Percentiles rank a stretch among this genome's conserved stretches.
These are phyloP conservation scores for Fusarium sp. DNA, from an alignment of 2,329 filamentous ascomycete species.

Conservation along the genomic window DNA sequence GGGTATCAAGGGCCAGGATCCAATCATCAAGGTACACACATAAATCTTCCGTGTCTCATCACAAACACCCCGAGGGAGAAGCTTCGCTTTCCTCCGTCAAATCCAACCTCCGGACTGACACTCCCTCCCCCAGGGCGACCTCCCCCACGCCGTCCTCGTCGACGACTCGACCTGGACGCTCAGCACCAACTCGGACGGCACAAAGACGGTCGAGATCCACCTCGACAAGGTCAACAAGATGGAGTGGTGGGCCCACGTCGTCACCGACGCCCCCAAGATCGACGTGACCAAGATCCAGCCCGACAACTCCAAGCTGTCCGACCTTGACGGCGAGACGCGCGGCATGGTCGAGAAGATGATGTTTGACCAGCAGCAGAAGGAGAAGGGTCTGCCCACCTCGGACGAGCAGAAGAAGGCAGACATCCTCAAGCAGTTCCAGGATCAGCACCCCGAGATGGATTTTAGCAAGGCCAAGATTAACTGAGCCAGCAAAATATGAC, in stretches of 20 bases:
- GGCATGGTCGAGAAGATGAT: slow-evolving; percentile 99
- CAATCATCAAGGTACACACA: slow-evolving; percentile 81
- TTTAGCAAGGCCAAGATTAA: slow-evolving; percentile 79
- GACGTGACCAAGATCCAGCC: slow-evolving; percentile 96
- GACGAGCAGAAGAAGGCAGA: slow-evolving; percentile 97
- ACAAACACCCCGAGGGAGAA: background rate
- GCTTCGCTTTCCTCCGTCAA: background rate
- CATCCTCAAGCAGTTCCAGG: slow-evolving; percentile 93
- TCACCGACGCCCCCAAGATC: slow-evolving; percentile 89
- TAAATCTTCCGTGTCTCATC: background rate
- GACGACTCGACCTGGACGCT: slow-evolving; percentile 98
- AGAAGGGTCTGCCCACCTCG: slow-evolving; percentile 87
- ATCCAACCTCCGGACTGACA: slow-evolving; percentile 19
- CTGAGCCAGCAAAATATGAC: slow-evolving; percentile 51
- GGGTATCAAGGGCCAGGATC: slow-evolving; percentile 89
- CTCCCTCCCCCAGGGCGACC: slow-evolving; percentile 75
- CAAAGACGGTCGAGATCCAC: slow-evolving; percentile 81
- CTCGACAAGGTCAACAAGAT: slow-evolving; percentile 97
- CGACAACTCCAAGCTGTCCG: slow-evolving; percentile 91
- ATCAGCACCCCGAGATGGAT: slow-evolving; percentile 81
- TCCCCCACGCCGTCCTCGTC: slow-evolving; percentile 83
- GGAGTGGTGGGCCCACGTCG: slow-evolving; percentile 98
- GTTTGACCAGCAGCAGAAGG: slow-evolving; percentile 98
- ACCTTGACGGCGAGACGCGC: slow-evolving; percentile 94
- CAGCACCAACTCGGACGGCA: slow-evolving; percentile 78